Percentiles rank a stretch among this genome's conserved stretches.
These are phyloP conservation scores for Cladosporium sp. DNA, from an alignment of 2,329 filamentous ascomycete genomes.

Conservation along the genomic window DNA sequence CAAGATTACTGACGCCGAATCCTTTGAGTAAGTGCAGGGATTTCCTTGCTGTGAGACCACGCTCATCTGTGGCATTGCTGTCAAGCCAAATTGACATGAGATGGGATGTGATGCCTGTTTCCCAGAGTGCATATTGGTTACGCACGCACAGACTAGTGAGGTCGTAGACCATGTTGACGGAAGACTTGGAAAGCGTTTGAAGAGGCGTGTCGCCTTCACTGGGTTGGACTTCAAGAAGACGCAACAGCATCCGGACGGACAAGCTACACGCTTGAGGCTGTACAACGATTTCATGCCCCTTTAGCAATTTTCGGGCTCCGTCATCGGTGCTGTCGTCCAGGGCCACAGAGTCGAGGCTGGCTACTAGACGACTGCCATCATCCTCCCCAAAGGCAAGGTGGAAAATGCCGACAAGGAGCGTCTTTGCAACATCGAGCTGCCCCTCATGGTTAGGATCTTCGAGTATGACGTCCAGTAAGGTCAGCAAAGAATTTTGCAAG, in stretches of 20 bases:
- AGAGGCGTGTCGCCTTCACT: not conserved
- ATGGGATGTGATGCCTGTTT: slow-evolving; percentile 16
- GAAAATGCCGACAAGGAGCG: not conserved
- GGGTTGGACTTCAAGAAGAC: not conserved
- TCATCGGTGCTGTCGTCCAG: not conserved
- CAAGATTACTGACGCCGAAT: slow-evolving; percentile 73
- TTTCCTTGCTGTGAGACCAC: slow-evolving; percentile 6
- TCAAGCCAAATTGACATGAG: slow-evolving; percentile 6
- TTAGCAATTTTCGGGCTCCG: not conserved
- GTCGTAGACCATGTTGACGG: not conserved
- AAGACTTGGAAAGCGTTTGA: not conserved
- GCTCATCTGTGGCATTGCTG: not conserved
- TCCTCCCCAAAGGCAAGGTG: slow-evolving; percentile 8
- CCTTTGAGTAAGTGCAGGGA: slow-evolving; percentile 58
- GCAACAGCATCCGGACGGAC: slow-evolving; percentile 9
- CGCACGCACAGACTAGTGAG: slow-evolving; percentile 13
- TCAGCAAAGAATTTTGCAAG: not conserved
- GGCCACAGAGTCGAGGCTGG: not conserved
- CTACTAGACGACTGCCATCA: slow-evolving; percentile 1
- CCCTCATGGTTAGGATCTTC: not conserved
- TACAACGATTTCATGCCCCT: slow-evolving; percentile 3
- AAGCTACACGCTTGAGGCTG: slow-evolving; percentile 12
- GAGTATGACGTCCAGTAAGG: not conserved
- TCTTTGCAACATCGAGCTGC: not conserved
- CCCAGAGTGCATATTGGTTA: slow-evolving; percentile 24